Evolutionary conservation across 148 eudicot species (phyloP), one percentile per base, ranked within the genome.

Genomic region (Camellia lanceoleosa): DNA sequence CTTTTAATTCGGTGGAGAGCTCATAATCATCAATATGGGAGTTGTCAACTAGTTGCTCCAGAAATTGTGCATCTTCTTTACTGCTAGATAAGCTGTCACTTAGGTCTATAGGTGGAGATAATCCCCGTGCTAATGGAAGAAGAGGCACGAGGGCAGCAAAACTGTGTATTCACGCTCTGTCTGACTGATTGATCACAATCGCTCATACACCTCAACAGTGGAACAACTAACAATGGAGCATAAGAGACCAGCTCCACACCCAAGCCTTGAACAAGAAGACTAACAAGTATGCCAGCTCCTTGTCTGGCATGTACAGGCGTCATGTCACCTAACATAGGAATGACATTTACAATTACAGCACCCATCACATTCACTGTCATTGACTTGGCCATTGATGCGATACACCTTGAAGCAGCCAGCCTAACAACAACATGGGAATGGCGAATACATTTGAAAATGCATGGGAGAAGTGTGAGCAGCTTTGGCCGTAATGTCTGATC

Each of bases 141-240:
- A 97, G 96, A 77, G 99, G 99, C 79, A 97, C 99, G 65, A 97
- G 90, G 63, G 99, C 91, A 74, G 99, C 99, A 87, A 97, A 97
- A 87, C 99, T 97, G 75, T 90, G 91, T 3, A 98, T 97, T 77
- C n/a, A 97, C 99, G 88, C 95, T 94, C 87, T 92, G 98, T 80
- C 99, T 88, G 41, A 97, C 99, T 41, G 98, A 92, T 73, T 83
- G 87, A 86, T 97, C 99, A 77, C 86, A 89, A 84, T 97, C 99
- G 84, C 99, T 90, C 99, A 97, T 97, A 86, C 98, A 97, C 88
- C 98, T 89, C 80, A 97, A 82, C 79, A 97, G 98, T 78, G 99
- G 99, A 82, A 97, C 97, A 68, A 97, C 99, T 80, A 97, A 87
- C 80, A 94, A 84, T 75, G 97, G 92, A 75, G 99, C 93, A 89